These are phyloP conservation scores for Lachancea mirantina DNA, from an alignment of 805 yeast genomes.

Conservation along the genomic window DNA sequence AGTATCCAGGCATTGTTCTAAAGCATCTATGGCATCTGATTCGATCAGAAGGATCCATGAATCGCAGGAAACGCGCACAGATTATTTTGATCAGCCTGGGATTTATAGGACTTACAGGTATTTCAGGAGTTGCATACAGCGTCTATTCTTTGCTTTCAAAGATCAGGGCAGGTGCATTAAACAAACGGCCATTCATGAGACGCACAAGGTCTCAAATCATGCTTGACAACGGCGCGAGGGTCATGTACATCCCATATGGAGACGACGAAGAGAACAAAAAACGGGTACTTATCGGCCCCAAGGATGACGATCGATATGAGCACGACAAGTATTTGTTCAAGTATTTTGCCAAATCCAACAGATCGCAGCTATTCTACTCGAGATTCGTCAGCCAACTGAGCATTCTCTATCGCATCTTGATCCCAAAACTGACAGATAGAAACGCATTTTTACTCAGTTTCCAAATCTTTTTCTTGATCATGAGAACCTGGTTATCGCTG, in stretches of 20 bases:
- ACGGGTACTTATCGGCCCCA: slow-evolving; percentile 25
- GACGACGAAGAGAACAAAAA: slow-evolving; percentile 14
- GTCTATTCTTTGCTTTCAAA: slow-evolving; percentile 11
- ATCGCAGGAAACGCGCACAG: slow-evolving; percentile 22
- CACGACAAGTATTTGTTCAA: slow-evolving; percentile 30
- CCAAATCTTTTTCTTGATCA: slow-evolving; percentile 66
- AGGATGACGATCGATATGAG: slow-evolving; percentile 26
- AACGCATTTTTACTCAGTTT: slow-evolving; percentile 58
- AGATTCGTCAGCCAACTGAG: slow-evolving; percentile 63
- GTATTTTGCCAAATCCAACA: slow-evolving; percentile 15
- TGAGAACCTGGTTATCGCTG: slow-evolving; percentile 82
- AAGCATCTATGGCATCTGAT: slow-evolving; percentile 18
- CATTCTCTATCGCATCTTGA: slow-evolving; percentile 71
- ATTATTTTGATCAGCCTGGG: slow-evolving; percentile 18
- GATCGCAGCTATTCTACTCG: slow-evolving; percentile 40
- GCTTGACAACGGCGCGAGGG: slow-evolving; percentile 28
- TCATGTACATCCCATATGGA: slow-evolving; percentile 27
- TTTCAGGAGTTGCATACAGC: slow-evolving; percentile 17
- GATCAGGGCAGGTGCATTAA: slow-evolving; percentile 6
- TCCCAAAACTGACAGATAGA: slow-evolving; percentile 66
- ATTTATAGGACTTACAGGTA: slow-evolving; percentile 14
- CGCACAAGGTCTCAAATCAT: slow-evolving; percentile 27
- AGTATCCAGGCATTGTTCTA: slow-evolving; percentile 14
- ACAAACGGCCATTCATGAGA: slow-evolving; percentile 13
- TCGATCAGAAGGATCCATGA: slow-evolving; percentile 17